Percentiles rank a stretch among this genome's conserved stretches.
Conservation (phyloP, 2,329 filamentous ascomycete species). For the Magnaporthiopsis rhizophila region DNA sequence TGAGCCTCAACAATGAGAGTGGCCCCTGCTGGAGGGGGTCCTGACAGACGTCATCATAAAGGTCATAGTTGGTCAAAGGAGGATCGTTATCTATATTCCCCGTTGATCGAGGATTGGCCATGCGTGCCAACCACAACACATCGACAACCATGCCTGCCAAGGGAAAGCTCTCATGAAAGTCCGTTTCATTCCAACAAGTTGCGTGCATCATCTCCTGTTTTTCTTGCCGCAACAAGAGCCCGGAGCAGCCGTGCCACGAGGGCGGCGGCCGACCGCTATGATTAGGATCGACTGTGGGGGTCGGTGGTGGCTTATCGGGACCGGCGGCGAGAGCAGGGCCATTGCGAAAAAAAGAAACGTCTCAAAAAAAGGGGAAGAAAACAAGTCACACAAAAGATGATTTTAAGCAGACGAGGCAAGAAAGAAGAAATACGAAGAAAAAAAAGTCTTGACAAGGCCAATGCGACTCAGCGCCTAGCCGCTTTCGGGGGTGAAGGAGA, state of each 20-base stretch:
- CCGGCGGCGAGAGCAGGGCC: conserved; percentile 3
- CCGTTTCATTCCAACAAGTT: not conserved
- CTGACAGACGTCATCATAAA: conserved; percentile 8
- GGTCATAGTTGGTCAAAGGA: conserved; percentile 7
- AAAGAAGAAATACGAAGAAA: not conserved
- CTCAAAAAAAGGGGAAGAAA: not conserved
- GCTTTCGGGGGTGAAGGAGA: not conserved
- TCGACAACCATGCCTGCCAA: not conserved
- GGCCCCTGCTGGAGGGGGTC: not conserved
- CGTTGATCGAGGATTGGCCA: conserved; percentile 2
- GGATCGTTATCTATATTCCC: conserved; percentile 9
- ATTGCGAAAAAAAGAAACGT: not conserved
- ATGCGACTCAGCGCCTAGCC: conserved; percentile 1
- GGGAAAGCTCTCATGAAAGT: not conserved
- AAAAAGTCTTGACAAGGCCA: not conserved
- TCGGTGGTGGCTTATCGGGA: conserved; percentile 1
- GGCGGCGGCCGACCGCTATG: not conserved
- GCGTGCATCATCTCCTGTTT: not conserved
- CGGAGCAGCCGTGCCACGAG: not conserved
- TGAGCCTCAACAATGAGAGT: not conserved
- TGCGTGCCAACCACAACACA: conserved; percentile 2
- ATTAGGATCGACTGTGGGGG: not conserved
- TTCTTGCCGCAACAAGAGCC: not conserved
- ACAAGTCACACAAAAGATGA: conserved; percentile 1
- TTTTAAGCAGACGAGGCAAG: conserved; percentile 7